Conservation (phyloP, 805 yeast genomes). For the Starmerella ratchasimensis region DNA sequence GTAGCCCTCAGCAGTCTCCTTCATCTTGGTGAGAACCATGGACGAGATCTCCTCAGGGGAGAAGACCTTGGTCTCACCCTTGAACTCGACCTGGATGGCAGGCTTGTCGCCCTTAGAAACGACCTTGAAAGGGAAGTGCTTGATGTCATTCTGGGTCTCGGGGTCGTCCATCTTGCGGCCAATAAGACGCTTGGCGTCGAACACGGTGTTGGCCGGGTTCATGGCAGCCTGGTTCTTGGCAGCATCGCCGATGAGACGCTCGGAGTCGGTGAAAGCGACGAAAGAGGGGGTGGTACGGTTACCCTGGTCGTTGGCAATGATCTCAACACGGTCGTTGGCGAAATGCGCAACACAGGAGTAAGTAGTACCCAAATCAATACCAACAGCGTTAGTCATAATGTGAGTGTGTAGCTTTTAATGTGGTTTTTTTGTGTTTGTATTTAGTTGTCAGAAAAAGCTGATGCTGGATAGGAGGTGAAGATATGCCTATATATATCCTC, state of each 20-base stretch:
- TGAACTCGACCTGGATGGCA: constrained; percentile 68
- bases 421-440: background rate
- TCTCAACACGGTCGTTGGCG: constrained; percentile 78
- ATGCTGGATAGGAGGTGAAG: background rate
- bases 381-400: constrained; percentile 21
- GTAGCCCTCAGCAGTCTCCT: constrained; percentile 82
- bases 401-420: background rate
- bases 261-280: constrained; percentile 91
- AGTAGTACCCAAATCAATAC: constrained; percentile 73
- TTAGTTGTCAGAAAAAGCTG: too few species aligned
- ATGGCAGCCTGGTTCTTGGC: constrained; percentile 98
- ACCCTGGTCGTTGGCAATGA: constrained; percentile 95
- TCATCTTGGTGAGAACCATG: constrained; percentile 85
- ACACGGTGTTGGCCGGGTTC: constrained; percentile 87
- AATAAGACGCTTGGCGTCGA: constrained; percentile 90
- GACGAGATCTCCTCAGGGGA: constrained; percentile 93
- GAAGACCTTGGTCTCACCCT: constrained; percentile 75
- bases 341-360: constrained; percentile 93
- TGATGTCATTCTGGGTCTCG: constrained; percentile 64
- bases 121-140: constrained; percentile 81
- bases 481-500: constrained; percentile 7
- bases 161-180: constrained; percentile 71
- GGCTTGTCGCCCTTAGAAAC: constrained; percentile 76
- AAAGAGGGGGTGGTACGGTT: constrained; percentile 96
- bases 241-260: constrained; percentile 92